Conservation (phyloP, 192 early-diverging fungal species). For the Rhizoclosmatium sp. region DNA sequence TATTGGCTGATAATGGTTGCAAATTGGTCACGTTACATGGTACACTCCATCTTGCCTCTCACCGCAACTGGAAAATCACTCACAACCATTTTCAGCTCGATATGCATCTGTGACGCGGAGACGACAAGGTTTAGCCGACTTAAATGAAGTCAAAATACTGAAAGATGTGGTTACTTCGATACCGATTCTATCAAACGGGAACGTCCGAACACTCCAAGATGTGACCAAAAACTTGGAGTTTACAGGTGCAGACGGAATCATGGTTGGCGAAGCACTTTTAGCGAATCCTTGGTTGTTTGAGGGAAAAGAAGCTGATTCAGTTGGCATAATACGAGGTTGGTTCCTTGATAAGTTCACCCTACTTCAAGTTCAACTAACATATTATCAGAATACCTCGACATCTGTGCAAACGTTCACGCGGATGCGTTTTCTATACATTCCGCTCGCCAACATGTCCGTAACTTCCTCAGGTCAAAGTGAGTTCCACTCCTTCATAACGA, state of each 20-base stretch:
- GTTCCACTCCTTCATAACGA: not conserved
- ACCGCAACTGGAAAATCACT: not conserved
- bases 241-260: constrained; percentile 31
- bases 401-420: constrained; percentile 15
- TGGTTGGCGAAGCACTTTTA: constrained; percentile 35
- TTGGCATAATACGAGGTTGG: constrained; percentile 13
- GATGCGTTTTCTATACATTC: constrained; percentile 23
- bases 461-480: constrained; percentile 11
- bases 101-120: constrained; percentile 13
- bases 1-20: constrained; percentile 15
- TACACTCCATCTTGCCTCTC: not conserved
- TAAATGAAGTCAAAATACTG: constrained; percentile 4
- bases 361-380: not conserved
- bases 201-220: constrained; percentile 11
- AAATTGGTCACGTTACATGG: constrained; percentile 18
- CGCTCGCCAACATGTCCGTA: constrained; percentile 24
- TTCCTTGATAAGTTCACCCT: not conserved
- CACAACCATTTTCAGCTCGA: not conserved
- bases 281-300: constrained; percentile 34
- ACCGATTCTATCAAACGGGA: constrained; percentile 31
- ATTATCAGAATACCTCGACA: constrained; percentile 16
- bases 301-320: constrained; percentile 7
- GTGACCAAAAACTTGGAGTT: constrained; percentile 7
- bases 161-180: not conserved
- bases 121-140: constrained; percentile 15